These are phyloP conservation scores for Penicillium sp. DNA, from an alignment of 2,329 filamentous ascomycete species.

Conservation along the genomic window DNA sequence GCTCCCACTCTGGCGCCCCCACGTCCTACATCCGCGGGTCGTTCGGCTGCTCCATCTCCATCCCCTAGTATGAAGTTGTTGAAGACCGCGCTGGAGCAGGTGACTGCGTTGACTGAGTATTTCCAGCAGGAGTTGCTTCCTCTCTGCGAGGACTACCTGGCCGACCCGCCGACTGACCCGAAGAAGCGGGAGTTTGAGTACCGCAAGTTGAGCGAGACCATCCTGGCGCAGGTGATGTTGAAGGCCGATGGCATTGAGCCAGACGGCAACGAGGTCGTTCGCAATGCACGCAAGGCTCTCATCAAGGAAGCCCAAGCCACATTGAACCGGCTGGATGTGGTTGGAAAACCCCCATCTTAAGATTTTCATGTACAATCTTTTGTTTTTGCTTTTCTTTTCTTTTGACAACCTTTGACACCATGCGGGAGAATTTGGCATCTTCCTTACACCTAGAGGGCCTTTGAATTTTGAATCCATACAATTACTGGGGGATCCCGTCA, in stretches of 20 bases:
- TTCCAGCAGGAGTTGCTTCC: slow-evolving; percentile 43
- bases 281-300: slow-evolving; percentile 51
- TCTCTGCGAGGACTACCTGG: slow-evolving; percentile 41
- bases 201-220: slow-evolving; percentile 47
- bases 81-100: slow-evolving; percentile 39
- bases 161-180: slow-evolving; percentile 41
- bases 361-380: background rate
- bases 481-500: background rate
- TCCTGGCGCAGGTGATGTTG: slow-evolving; percentile 47
- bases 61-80: slow-evolving; percentile 40
- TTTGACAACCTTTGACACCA: background rate
- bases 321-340: slow-evolving; percentile 43
- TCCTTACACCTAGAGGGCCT: slow-evolving; percentile 16
- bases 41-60: slow-evolving; percentile 28
- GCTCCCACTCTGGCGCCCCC: slow-evolving; percentile 23
- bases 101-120: slow-evolving; percentile 40
- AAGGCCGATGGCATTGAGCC: slow-evolving; percentile 72
- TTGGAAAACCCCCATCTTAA: slow-evolving; percentile 20
- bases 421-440: background rate
- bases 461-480: slow-evolving; percentile 5
- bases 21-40: slow-evolving; percentile 20
- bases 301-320: slow-evolving; percentile 46
- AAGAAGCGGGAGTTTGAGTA: slow-evolving; percentile 48
- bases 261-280: slow-evolving; percentile 65
- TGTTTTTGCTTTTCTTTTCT: background rate